A percentile compares a stretch with the other conserved stretches of the same genome.
Conservation (phyloP, 352 stramenopile genomes). For the Thraustochytrium sp. region DNA sequence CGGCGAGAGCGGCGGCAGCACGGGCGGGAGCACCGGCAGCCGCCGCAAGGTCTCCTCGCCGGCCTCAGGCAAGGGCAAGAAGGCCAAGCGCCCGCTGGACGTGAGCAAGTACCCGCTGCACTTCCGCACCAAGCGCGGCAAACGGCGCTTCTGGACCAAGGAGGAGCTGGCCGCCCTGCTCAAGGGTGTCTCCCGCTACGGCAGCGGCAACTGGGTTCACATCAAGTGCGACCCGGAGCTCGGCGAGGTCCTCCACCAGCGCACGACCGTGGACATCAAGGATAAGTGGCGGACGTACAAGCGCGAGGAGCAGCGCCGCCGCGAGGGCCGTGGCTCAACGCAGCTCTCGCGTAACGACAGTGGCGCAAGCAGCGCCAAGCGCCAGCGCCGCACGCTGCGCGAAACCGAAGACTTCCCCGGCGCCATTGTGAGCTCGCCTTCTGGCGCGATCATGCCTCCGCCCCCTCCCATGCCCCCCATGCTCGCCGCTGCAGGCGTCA, state of each 20-base stretch:
- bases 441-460: too few species aligned
- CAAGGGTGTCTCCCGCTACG: background rate
- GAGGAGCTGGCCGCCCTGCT: background rate
- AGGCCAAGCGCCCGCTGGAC: background rate
- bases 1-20: background rate
- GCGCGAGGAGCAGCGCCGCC: background rate
- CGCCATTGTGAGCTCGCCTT: background rate
- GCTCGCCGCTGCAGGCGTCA: background rate
- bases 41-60: background rate
- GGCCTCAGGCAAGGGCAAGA: background rate
- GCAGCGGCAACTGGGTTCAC: slow-evolving; percentile 10
- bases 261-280: slow-evolving; percentile 10
- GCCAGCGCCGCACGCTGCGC: background rate
- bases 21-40: background rate
- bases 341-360: background rate
- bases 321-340: background rate
- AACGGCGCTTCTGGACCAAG: background rate
- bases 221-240: slow-evolving; percentile 23
- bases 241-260: background rate
- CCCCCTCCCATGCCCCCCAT: too few species aligned
- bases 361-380: background rate
- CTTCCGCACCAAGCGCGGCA: background rate
- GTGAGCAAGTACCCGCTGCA: slow-evolving; percentile 18
- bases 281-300: slow-evolving; percentile 23
- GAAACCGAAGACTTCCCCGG: background rate